These are phyloP conservation scores for Ophiosphaerella korrae DNA, from an alignment of 2,329 filamentous ascomycete species.

Conservation along the genomic window DNA sequence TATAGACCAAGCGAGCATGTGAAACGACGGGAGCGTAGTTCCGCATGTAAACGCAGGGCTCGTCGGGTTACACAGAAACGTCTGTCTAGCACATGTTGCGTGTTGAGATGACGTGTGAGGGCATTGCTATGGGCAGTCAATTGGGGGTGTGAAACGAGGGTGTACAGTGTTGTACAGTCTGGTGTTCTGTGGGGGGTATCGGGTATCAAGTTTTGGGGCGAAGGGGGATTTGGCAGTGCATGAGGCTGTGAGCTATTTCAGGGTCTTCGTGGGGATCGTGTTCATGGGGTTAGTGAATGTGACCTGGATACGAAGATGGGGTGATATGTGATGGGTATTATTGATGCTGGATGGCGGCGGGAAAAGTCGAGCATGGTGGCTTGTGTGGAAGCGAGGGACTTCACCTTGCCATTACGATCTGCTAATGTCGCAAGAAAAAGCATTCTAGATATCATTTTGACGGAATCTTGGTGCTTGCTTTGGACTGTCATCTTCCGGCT, in stretches of 20 bases:
- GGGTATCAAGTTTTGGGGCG: no score
- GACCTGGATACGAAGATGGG: no score
- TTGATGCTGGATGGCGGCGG: no score
- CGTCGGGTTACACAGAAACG: not conserved
- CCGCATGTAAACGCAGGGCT: not conserved
- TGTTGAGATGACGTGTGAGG: not conserved
- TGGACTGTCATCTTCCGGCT: not conserved
- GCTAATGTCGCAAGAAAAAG: conserved; percentile 7
- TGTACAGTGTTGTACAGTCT: no score
- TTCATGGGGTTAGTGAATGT: no score
- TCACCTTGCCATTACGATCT: not conserved
- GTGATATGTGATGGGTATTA: no score
- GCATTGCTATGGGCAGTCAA: not conserved
- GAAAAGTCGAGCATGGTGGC: not conserved
- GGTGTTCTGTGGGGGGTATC: no score
- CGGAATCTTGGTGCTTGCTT: no score
- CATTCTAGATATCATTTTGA: conserved; percentile 2
- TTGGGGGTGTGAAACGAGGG: no score
- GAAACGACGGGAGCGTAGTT: not conserved
- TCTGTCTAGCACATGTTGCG: not conserved
- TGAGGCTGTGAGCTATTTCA: no score
- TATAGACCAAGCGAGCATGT: not conserved
- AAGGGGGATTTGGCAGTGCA: no score
- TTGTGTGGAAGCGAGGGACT: not conserved
- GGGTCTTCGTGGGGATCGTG: no score